Evolutionary conservation across 2,329 filamentous ascomycete species (phyloP).

Genomic region (Aspergillus sp.): DNA sequence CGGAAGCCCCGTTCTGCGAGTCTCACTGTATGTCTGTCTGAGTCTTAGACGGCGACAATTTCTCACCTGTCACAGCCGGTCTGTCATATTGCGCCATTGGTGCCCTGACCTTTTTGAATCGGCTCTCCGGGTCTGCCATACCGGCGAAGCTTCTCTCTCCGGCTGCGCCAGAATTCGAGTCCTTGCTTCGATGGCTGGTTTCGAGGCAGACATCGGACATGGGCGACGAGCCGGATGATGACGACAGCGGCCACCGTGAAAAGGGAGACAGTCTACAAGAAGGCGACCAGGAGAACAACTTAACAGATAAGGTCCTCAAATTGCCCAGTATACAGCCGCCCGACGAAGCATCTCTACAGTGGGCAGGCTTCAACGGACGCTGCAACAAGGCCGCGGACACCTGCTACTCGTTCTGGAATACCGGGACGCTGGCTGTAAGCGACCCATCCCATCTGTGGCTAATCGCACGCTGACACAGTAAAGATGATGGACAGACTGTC

Average conservation of each 20-base stretch:
- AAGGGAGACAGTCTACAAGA: constrained; percentile 2
- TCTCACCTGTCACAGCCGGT: constrained; percentile 50
- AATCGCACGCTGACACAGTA: constrained; percentile 6
- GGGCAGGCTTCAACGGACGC: constrained; percentile 78
- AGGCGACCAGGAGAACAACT: constrained; percentile 6
- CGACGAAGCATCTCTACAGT: constrained; percentile 30
- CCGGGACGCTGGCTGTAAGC: constrained; percentile 49
- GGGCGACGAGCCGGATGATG: constrained; percentile 38
- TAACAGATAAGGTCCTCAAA: constrained; percentile 17
- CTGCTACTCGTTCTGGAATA: constrained; percentile 92
- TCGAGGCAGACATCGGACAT: constrained; percentile 55
- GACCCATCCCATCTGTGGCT: not conserved
- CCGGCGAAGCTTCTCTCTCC: constrained; percentile 16
- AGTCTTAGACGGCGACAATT: constrained; percentile 3
- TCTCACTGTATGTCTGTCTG: constrained; percentile 57
- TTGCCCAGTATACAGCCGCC: constrained; percentile 18
- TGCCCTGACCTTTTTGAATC: constrained; percentile 65
- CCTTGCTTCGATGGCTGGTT: constrained; percentile 48
- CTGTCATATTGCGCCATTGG: constrained; percentile 84
- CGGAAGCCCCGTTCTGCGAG: constrained; percentile 68
- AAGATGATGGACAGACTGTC: constrained; percentile 50
- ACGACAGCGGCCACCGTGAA: constrained; percentile 21
- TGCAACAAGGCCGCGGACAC: constrained; percentile 89
- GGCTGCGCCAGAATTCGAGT: constrained; percentile 22
- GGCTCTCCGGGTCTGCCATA: constrained; percentile 37